phyloP scores from a whole-genome alignment of 768 basidiomycete species.

The Mycena vitilis region DNA sequence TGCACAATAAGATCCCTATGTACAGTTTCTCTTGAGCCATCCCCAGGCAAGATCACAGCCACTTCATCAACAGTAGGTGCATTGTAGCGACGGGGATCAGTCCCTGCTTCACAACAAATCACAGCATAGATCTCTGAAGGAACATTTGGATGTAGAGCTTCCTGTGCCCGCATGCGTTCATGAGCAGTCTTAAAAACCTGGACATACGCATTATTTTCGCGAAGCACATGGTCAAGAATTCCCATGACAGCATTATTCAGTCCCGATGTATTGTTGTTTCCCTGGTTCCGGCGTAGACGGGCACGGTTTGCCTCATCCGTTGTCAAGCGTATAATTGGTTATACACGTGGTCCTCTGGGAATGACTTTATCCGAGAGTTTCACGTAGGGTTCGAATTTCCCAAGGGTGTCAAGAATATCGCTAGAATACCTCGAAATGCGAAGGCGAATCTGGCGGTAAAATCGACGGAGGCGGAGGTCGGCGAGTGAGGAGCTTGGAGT shows the following conservation, averaged over 20 bases:
- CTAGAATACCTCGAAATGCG: no score
- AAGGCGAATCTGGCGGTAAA: no score
- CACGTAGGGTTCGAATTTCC: no score
- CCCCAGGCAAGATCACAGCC: conserved; percentile 42
- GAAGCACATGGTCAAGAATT: conserved; percentile 8
- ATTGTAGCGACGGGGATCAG: background rate
- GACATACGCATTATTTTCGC: conserved; percentile 15
- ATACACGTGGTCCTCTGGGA: no score
- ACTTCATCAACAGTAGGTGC: conserved; percentile 1
- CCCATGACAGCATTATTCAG: conserved; percentile 34
- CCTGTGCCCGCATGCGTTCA: conserved; percentile 33
- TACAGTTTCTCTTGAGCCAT: conserved; percentile 21
- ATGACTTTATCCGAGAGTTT: no score
- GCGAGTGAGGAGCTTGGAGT: no score
- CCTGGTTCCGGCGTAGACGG: no score
- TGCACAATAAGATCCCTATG: background rate
- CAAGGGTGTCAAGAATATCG: no score
- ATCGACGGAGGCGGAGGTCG: no score
- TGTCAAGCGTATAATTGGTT: no score
- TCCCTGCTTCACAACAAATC: conserved; percentile 6
- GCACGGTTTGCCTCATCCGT: no score
- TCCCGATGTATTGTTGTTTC: no score
- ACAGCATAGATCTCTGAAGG: conserved; percentile 5
- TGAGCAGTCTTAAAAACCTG: background rate
- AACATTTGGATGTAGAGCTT: conserved; percentile 34